Evolutionary conservation across 2,329 filamentous ascomycete genomes (phyloP), one percentile per base, ranked within the genome.

Genomic region (Ceratocystis papillata): DNA sequence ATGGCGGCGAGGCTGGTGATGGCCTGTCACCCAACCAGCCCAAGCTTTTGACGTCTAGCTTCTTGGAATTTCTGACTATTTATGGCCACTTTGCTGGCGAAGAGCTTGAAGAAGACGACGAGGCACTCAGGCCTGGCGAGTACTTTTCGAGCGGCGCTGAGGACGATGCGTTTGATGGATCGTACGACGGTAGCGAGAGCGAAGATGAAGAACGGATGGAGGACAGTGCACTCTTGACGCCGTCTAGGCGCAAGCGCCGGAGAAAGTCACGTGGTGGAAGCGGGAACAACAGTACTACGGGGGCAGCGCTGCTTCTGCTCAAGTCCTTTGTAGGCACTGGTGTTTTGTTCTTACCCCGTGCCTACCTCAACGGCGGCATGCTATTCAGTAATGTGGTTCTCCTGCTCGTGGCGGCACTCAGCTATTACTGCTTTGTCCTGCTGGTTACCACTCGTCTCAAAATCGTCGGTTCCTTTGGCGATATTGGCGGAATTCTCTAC

Each of bases 241-340:
- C 87, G n/a, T 87, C 86, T 17, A 81, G 83, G 71, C 84, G 86
- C 68, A 87, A 84, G 76, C 84, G 90, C 72, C 87, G 86, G 76
- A 86, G 90, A 73, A 93, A 90, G 78, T 80, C 83, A 63, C 87
- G 89, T 53, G 83, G 86, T 64, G 83, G 85, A 28, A 85, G 82
- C 68, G 90, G 92, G 48, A 91, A 86, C 65, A 92, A 90, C 71
- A 88, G 84, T 62, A 86, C 89, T 2, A 86, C 85, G 69, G 89
- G 88, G 69, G 93, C 94, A 8, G 87, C 89, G 10, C 76, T 96
- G 70, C 81, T 99, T 65, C 80, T 99, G 53, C 84, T 99, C 70
- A 99, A 99, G 79, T 97, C 93, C 0, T 99, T 99, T 73, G 94
- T 99, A 61, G 94, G 95, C 22, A 99, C 94, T 0, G 93, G 93